Evolutionary conservation across 1,284 basidiomycete species (phyloP), one percentile per base, ranked within the genome.

Genomic region (Leccinum griseonigrum): DNA sequence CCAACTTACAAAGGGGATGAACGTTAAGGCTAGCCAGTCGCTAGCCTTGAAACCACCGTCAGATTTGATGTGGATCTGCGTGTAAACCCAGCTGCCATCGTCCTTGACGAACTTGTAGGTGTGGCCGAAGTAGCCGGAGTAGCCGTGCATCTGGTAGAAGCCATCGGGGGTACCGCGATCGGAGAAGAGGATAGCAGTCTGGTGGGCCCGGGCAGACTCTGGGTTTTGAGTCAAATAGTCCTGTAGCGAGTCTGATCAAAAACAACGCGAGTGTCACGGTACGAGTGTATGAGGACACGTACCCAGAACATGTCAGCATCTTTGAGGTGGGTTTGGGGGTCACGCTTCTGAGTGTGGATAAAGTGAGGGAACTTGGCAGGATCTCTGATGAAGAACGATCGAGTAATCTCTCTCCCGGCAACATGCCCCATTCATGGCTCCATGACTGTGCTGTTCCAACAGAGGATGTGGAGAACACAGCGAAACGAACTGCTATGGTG

Each of bases 321-420:
- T 76, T 91, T 93, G 66, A 94, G 76, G 76, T 95, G 91, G 10
- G 92, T 94, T 75, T 94, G 91, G 22, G 94, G 94, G 77, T 92
- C 88, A 70, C 94, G 86, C 84, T 97, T 97, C 78, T 95, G 93
- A 38, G 94, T 95, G 81, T 97, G 95, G 70, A 97, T 96, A 79
- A 97, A 96, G 80, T 94, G 87, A n/a, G 90, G 86, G 83, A 91
- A 92, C 76, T 92, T 92, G 72, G 88, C 82, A 13, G 91, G 88
- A 69, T 92, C 91, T 61, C 89, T 85, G 68, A 95, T 85, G 82
- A 94, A 94, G 83, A 95, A 95, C 22, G 22, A 22, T 22, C 22
- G 22, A 22, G 22, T 22, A 22, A 22, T 22, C 22, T 22, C 22
- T 22, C 22, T 22, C 22, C 22, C 22, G 22, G 22, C 22, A 22